Percentiles rank a stretch among this genome's conserved stretches.
Conservation (phyloP, 805 yeast species). For the Yarrowia bubula region DNA sequence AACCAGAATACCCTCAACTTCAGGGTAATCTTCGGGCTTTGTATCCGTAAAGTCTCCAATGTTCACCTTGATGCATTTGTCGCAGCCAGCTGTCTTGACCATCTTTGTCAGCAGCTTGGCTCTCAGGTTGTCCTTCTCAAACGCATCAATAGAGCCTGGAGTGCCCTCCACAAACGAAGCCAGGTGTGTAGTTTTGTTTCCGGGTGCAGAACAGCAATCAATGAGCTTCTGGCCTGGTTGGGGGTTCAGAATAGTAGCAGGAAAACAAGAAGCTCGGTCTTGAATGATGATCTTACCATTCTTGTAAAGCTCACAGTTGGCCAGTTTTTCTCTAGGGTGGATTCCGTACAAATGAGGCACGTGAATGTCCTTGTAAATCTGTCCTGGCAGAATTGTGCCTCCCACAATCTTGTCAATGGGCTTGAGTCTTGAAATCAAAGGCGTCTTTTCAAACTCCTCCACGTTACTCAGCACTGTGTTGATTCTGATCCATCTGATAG, state of each 20-base stretch:
- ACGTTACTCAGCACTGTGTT: slow-evolving; percentile 58
- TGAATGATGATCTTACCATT: slow-evolving; percentile 84
- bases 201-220: slow-evolving; percentile 98
- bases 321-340: slow-evolving; percentile 69
- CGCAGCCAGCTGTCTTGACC: slow-evolving; percentile 75
- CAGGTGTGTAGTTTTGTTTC: slow-evolving; percentile 92
- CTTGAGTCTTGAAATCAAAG: slow-evolving; percentile 45
- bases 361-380: slow-evolving; percentile 67
- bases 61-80: slow-evolving; percentile 44
- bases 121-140: slow-evolving; percentile 78
- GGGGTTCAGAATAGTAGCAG: slow-evolving; percentile 78
- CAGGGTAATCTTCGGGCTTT: slow-evolving; percentile 56
- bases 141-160: slow-evolving; percentile 61
- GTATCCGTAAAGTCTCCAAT: slow-evolving; percentile 62
- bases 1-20: slow-evolving; percentile 77
- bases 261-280: slow-evolving; percentile 96
- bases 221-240: slow-evolving; percentile 60
- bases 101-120: slow-evolving; percentile 68
- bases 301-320: slow-evolving; percentile 64
- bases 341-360: slow-evolving; percentile 80
- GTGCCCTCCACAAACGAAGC: slow-evolving; percentile 57
- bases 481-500: slow-evolving; percentile 52
- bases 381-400: slow-evolving; percentile 47
- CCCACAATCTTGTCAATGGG: slow-evolving; percentile 49
- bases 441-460: slow-evolving; percentile 39